phyloP scores from a whole-genome alignment of 345 rosid genomes.

The Abelmoschus esculentus region DNA sequence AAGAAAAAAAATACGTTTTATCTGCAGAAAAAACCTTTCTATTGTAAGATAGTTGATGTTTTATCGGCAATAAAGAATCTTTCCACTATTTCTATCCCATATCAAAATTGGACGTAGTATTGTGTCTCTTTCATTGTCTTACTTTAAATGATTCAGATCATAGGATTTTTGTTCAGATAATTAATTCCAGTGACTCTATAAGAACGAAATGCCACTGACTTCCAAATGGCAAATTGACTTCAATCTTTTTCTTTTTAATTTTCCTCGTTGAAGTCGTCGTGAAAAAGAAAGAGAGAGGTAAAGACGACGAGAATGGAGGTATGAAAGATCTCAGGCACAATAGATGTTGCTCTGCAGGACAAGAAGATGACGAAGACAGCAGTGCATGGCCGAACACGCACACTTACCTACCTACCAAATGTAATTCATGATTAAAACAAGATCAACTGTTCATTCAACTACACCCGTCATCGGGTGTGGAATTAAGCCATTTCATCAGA shows the following conservation, averaged over 20 bases:
- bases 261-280: background rate
- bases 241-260: background rate
- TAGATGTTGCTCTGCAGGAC: background rate
- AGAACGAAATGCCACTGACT: background rate
- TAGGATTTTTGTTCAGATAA: no score
- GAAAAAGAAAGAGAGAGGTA: background rate
- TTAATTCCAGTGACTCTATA: no score
- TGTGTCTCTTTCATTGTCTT: no score
- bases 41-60: no score
- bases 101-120: no score
- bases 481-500: background rate
- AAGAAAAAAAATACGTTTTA: no score
- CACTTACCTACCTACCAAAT: background rate
- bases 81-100: no score
- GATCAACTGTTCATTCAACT: background rate
- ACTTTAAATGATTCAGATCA: no score
- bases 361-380: background rate
- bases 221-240: background rate
- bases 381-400: background rate
- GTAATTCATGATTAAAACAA: background rate
- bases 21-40: no score
- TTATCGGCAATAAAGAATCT: no score
- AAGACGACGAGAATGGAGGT: background rate
- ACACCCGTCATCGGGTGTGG: background rate
- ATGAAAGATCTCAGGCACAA: background rate